phyloP scores from a whole-genome alignment of 176 grass and related monocot genomes.

The Calamus simplicifolius region DNA sequence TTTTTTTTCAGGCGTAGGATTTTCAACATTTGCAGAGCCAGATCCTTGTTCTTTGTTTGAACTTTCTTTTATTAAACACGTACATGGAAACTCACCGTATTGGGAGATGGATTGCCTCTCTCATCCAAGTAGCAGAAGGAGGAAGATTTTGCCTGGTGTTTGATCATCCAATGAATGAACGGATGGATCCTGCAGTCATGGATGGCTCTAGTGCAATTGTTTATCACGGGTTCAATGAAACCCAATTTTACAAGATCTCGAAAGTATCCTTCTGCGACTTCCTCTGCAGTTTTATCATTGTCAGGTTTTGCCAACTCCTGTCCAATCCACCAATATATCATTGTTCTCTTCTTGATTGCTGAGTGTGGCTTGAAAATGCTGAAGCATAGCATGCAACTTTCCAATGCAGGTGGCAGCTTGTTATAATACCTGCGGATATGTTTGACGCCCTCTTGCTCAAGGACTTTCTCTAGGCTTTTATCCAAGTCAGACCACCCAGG shows the following conservation, averaged over 20 bases:
- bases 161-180: conserved; percentile 50
- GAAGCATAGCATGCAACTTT: conserved; percentile 30
- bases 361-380: conserved; percentile 25
- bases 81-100: no score
- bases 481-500: no score
- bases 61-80: no score
- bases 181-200: conserved; percentile 43
- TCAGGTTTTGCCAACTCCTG: background rate
- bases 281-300: background rate
- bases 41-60: no score
- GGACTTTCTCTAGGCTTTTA: no score
- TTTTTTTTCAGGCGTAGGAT: no score
- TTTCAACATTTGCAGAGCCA: no score
- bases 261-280: no score
- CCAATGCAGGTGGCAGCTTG: no score
- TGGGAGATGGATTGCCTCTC: no score
- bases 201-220: conserved; percentile 21
- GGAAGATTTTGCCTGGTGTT: conserved; percentile 2
- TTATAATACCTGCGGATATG: no score
- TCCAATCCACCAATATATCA: conserved; percentile 39
- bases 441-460: no score
- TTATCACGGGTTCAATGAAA: conserved; percentile 34
- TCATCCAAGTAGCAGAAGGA: background rate
- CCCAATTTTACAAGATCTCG: background rate
- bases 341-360: conserved; percentile 30